Evolutionary conservation across 2,329 filamentous ascomycete species (phyloP), one percentile per base, ranked within the genome.

Genomic region (Aurifilum marmelostoma): DNA sequence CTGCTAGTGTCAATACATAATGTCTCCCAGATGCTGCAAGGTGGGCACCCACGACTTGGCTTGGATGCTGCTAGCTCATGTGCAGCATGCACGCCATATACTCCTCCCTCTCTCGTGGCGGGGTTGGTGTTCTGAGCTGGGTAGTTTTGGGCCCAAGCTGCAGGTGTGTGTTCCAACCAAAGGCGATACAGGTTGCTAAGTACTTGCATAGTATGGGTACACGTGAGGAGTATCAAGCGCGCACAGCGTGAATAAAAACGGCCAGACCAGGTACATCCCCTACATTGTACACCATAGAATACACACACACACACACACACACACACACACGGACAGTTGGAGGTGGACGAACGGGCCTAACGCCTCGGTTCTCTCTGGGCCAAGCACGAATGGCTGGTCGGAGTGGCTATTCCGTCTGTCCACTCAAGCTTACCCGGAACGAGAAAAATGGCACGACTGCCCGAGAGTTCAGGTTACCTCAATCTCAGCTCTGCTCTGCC

Each of bases 31-130:
- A 14, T 56, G 52, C 24, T 29, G 24, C 14, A 18, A 29, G 5
- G 14, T 24, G 16, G 34, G 34, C 29, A 24, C 2, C 18, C 16
- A 2, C 32, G 21, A 32, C 58, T n/a, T 14, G 58, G 37, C 21
- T 37, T 39, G 58, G 32, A 29, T n/a, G 32, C 18, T 39, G 58
- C 58, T 16, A 32, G n/a, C 58, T 21, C 24, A 32, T 21, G 12
- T 43, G n/a, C 59, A 62, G 56, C 56, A 43, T 62, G 59, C 32
- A 60, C 21, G 58, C 32, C 58, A 60, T 60, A 12, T 47, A 9
- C 43, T 9, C 43, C 43, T n/a, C 43, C 58, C 29, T 32, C 18
- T 21, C 34, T 27, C n/a, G 41, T 43, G 32, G 56, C 56, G 56
- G 56, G 56, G 56, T n/a, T 11, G 11, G 37, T 29, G 21, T n/a